Evolutionary conservation across 2,329 filamentous ascomycete species (phyloP).

Genomic region (Fusarium tricinctum): DNA sequence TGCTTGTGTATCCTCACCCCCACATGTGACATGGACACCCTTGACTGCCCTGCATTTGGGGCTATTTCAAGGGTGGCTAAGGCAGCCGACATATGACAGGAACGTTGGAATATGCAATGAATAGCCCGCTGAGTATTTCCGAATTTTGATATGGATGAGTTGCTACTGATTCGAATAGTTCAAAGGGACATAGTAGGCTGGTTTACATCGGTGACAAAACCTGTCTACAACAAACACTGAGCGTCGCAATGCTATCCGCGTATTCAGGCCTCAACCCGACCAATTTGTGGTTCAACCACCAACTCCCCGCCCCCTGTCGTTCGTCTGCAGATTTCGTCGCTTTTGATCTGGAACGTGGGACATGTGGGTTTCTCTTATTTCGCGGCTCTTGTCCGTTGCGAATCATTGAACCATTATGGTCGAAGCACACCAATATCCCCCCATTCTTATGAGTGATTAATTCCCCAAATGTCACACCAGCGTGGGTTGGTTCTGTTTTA

Average conservation of each 20-base stretch:
- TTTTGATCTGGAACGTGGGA: constrained; percentile 15
- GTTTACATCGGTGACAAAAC: background rate
- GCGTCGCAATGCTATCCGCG: background rate
- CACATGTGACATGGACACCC: constrained; percentile 18
- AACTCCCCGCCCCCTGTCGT: constrained; percentile 44
- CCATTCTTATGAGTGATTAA: constrained; percentile 35
- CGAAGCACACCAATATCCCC: background rate
- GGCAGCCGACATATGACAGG: constrained; percentile 7
- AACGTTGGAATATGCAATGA: background rate
- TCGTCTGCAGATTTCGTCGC: constrained; percentile 25
- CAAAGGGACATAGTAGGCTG: background rate
- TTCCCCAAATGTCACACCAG: constrained; percentile 4
- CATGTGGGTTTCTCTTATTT: constrained; percentile 36
- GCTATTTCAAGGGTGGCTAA: constrained; percentile 1
- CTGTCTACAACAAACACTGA: background rate
- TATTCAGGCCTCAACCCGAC: background rate
- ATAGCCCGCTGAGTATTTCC: background rate
- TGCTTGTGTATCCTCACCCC: constrained; percentile 19
- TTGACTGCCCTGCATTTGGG: constrained; percentile 25
- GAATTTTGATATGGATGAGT: background rate
- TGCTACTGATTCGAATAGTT: background rate
- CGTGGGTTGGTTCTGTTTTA: constrained; percentile 17
- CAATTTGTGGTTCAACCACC: constrained; percentile 13
- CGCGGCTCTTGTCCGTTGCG: constrained; percentile 21
- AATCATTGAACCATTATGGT: constrained; percentile 8